Evolutionary conservation across 73 alveolate genomes (phyloP).

Genomic region (Tetrahymena elliotti): DNA sequence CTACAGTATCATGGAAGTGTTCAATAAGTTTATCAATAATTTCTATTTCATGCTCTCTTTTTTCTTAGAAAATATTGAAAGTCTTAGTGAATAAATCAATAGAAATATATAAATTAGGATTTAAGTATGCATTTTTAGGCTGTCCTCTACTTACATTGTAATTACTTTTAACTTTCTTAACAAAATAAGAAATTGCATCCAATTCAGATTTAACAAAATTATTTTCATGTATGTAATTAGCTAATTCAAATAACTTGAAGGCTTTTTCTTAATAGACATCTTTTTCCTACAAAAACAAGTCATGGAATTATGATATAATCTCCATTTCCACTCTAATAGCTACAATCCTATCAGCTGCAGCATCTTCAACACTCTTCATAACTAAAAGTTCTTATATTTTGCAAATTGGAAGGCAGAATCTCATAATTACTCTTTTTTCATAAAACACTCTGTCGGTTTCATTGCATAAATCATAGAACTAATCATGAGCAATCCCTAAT

Average conservation of each 20-base stretch:
- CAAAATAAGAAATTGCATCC: neutral
- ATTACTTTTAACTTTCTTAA: neutral
- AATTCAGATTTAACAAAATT: neutral
- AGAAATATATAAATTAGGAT: neutral
- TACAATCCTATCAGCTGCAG: neutral
- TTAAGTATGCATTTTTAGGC: neutral
- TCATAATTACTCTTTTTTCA: neutral
- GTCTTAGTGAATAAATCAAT: neutral
- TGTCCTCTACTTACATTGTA: neutral
- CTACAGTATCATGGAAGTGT: neutral
- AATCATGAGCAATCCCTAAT: neutral
- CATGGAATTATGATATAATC: neutral
- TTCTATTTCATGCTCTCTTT: neutral
- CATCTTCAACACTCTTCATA: neutral
- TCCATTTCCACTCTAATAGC: neutral
- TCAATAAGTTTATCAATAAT: neutral
- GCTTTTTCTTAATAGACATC: neutral
- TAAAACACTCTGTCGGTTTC: neutral
- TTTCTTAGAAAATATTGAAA: neutral
- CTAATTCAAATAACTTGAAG: neutral
- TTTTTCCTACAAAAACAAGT: neutral
- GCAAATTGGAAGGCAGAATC: neutral
- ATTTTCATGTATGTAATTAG: neutral
- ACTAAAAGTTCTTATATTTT: neutral
- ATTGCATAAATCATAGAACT: neutral